Conservation (phyloP, 192 early-diverging fungal species). For the Coemansia sp. region DNA sequence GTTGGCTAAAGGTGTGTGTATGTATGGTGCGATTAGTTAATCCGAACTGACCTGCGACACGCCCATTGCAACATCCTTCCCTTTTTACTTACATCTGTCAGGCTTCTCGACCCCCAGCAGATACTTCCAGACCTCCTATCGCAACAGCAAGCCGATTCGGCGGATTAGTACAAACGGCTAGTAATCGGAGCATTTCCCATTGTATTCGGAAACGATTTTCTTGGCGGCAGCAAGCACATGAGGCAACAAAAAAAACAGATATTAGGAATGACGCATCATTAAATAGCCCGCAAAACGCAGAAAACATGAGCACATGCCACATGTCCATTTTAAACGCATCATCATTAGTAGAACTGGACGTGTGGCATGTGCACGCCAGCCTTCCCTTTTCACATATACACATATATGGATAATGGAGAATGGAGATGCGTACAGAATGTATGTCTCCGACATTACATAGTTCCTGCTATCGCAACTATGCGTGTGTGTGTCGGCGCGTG, state of each 20-base stretch:
- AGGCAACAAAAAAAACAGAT: too few species aligned
- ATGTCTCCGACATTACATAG: too few species aligned
- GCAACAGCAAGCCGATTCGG: not conserved
- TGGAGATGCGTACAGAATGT: too few species aligned
- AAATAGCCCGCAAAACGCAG: not conserved
- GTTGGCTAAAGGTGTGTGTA: slow-evolving; percentile 39
- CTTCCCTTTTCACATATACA: too few species aligned
- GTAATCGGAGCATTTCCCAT: too few species aligned
- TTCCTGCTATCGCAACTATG: too few species aligned
- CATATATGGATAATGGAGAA: too few species aligned
- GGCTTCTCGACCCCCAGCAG: slow-evolving; percentile 78
- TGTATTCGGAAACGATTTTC: slow-evolving; percentile 1
- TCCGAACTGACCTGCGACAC: too few species aligned
- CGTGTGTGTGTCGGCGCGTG: too few species aligned
- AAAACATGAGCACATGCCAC: slow-evolving; percentile 6
- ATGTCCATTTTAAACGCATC: not conserved
- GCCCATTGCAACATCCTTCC: not conserved
- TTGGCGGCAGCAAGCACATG: not conserved
- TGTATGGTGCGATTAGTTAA: not conserved
- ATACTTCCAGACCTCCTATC: slow-evolving; percentile 81
- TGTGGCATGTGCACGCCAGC: slow-evolving; percentile 8
- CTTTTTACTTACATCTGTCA: slow-evolving; percentile 58
- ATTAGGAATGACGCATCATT: too few species aligned
- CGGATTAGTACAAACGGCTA: not conserved
- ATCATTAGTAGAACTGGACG: too few species aligned